Base-by-base conservation (phyloP, 2,329 filamentous ascomycete genomes). In the Verticillium nonalfalfae region DNA sequence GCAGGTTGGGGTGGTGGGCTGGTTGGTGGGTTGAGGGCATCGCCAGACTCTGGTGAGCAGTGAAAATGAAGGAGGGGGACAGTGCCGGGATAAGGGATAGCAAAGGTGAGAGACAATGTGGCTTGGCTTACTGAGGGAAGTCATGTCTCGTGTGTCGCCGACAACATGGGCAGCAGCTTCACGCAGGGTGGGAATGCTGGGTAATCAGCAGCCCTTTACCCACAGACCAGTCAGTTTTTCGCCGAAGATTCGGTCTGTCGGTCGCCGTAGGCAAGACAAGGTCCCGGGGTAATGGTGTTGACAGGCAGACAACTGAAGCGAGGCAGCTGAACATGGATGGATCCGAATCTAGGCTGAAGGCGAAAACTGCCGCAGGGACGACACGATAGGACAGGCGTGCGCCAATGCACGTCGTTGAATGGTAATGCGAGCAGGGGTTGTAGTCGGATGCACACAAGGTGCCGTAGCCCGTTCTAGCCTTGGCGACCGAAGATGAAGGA, bases 81-180 rank as follows among this genome's bases (percentile, higher is more conserved):
- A 31, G 26, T 31, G 56, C 36, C 13, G 26, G 39, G 36, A 56
- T 35, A 21, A 50, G 50, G 45, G 13, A 54, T 33, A 45, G 40
- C 18, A 38, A 59, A 35, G 58, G 15, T 14, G 55, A 31, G n/a
- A 39, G 57, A 40, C 40, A 54, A 34, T 59, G 38, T 56, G 45
- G 34, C 58, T 35, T n/a, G 39, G 50, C 64, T 61, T 65, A 66
- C 64, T 64, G 57, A 66, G 60, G 57, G 64, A 64, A 59, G 61
- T 60, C 64, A 66, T 66, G 59, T 55, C 58, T 63, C 50, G 57
- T 52, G 34, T 55, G 59, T 60, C 38, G 50, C 61, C 31, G 45
- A 21, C 31, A 11, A 45, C 45, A 59, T 59, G 58, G 40, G 40
- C 21, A 38, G 40, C 40, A 38, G 40, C 40, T 39, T 31, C 31